A percentile compares a stretch with the other conserved stretches of the same genome.
Evolutionary conservation across 305 asterid genomes (phyloP).

Genomic region (Lippia alba): DNA sequence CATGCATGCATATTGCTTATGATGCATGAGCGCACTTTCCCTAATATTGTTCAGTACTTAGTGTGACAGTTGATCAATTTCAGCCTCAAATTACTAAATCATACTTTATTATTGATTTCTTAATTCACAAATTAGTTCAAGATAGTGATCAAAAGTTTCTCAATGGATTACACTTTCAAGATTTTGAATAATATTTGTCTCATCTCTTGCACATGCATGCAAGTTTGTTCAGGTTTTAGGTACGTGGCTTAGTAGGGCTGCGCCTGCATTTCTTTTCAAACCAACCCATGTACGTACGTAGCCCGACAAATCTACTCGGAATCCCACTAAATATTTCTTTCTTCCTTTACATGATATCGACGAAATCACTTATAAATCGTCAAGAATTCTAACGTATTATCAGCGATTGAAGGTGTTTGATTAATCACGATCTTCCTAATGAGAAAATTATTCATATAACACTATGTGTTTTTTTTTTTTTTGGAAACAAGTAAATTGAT

Average conservation of each 20-base stretch:
- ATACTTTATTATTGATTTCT: neutral
- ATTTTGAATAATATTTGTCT: neutral
- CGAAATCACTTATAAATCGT: no score
- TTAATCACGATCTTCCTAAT: no score
- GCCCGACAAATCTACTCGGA: slow-evolving; percentile 9
- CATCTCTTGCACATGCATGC: neutral
- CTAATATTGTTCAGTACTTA: neutral
- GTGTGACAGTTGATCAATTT: no score
- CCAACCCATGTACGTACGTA: neutral
- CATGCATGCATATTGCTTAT: neutral
- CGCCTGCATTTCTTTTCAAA: neutral
- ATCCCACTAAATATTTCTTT: slow-evolving; percentile 11
- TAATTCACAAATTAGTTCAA: neutral
- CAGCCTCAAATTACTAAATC: neutral
- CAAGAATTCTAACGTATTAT: no score
- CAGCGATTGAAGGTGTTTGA: no score
- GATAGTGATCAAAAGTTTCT: slow-evolving; percentile 3
- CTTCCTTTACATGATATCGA: neutral
- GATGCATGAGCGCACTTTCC: slow-evolving; percentile 6
- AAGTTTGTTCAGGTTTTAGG: slow-evolving; percentile 26
- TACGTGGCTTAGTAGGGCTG: neutral
- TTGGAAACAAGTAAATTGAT: no score
- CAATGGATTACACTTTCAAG: slow-evolving; percentile 20
- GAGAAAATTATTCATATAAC: no score
- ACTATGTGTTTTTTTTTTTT: no score